Evolutionary conservation across 1,284 basidiomycete genomes (phyloP).

Genomic region (Agroathelia rolfsii): DNA sequence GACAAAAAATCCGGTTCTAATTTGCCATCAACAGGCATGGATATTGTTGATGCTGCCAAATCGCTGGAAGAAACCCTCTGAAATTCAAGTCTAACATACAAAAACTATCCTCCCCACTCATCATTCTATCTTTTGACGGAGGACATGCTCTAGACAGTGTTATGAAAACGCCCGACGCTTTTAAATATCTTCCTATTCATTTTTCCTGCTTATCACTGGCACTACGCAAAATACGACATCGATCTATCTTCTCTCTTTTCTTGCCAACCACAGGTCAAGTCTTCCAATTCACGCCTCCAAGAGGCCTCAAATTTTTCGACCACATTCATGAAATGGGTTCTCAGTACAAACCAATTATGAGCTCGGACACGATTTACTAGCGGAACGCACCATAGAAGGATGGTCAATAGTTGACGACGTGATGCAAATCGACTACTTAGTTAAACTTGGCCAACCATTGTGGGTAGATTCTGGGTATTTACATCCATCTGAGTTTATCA

Average conservation of each 20-base stretch:
- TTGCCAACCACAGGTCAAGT: conserved; percentile 16
- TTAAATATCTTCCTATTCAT: too few relatives aligned
- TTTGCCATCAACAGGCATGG: too few relatives aligned
- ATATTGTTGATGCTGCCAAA: too few relatives aligned
- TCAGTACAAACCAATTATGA: conserved; percentile 3
- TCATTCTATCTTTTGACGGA: conserved; percentile 13
- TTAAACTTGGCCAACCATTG: conserved; percentile 18
- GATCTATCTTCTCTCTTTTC: conserved; percentile 13
- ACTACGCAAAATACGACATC: conserved; percentile 4
- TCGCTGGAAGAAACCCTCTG: too few relatives aligned
- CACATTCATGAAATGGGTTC: neutral
- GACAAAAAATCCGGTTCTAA: too few relatives aligned
- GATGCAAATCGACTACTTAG: conserved; percentile 7
- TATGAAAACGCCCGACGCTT: neutral
- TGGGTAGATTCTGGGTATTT: conserved; percentile 11
- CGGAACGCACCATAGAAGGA: neutral
- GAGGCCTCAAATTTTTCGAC: conserved; percentile 1
- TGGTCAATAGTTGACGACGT: conserved; percentile 5
- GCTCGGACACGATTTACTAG: conserved; percentile 8
- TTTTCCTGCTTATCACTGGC: too few relatives aligned
- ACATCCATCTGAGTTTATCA: conserved; percentile 1
- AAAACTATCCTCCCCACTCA: neutral
- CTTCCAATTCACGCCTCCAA: conserved; percentile 8
- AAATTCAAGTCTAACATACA: too few relatives aligned
- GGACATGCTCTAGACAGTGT: conserved; percentile 8